Evolutionary conservation across 495 filamentous ascomycete genomes (phyloP), one percentile per base, ranked within the genome.

Genomic region (Oleoguttula mirabilis): DNA sequence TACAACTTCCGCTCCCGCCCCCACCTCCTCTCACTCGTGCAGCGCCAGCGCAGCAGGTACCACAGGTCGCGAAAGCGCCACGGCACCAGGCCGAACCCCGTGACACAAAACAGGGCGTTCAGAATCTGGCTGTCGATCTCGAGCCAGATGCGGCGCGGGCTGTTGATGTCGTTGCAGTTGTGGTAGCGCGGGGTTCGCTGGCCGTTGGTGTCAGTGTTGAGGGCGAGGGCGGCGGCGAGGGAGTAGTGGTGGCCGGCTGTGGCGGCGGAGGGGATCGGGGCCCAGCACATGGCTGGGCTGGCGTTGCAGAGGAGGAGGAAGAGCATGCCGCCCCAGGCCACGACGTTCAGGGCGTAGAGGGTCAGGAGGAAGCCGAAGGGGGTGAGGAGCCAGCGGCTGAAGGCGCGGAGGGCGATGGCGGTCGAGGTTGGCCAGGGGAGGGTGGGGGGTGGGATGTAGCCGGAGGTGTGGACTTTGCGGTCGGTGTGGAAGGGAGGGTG

Each of bases 251-350:
- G 43, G 4, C 5, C 23, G 19, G 23, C 10, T 19, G 23, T 44
- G 12, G 43, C 27, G 22, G 22, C 27, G 8, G 55, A 68, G 3
- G 76, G 79, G 34, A 69, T 67, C 3, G 43, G 44, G 3, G 43
- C 32, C 40, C 44, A 47, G 63, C 84, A 90, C 85, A 90, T 88
- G 47, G 76, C 76, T 1, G 83, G 79, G 0, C 74, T 68, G 10
- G 80, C 85, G 51, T 81, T 79, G 60, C 71, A 75, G 40, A 92
- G 68, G 7, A 94, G 71, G 14, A 92, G 67, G 65, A 94, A 88
- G 15, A 92, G 66, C 86, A 94, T 92, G 25, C 77, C 82, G 39
- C 86, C 86, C 85, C 86, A 94, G 7, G 84, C 85, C 4, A 92
- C 67, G 2, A 90, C 70, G 39, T 82, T 84, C 21, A 90, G 73